A percentile compares a stretch with the other conserved stretches of the same genome.
Evolutionary conservation across 2,329 filamentous ascomycete species (phyloP).

Genomic region (Penicillium sclerotigenum): DNA sequence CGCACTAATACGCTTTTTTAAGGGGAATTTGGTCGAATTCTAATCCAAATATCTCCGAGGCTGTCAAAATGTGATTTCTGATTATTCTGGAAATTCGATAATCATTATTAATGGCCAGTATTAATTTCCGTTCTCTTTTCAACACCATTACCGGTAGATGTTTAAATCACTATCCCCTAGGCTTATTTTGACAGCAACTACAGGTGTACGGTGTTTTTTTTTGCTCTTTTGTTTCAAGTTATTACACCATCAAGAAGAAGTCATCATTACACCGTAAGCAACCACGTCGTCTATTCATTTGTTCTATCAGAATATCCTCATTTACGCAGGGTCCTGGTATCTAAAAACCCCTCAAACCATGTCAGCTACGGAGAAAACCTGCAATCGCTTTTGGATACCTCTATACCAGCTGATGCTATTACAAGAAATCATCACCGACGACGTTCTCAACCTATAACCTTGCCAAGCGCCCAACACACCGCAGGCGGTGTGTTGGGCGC

Average conservation of each 20-base stretch:
- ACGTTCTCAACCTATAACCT: not conserved
- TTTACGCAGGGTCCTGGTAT: not conserved
- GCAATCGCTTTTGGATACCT: not conserved
- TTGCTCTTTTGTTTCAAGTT: too few species aligned
- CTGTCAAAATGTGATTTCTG: not conserved
- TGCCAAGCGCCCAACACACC: too few species aligned
- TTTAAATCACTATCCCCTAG: not conserved
- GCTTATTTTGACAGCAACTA: not conserved
- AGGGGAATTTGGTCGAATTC: not conserved
- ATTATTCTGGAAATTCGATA: not conserved
- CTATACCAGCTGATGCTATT: conserved; percentile 1
- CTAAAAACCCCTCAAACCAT: not conserved
- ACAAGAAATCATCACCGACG: conserved; percentile 3
- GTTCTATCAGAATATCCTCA: not conserved
- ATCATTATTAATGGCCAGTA: not conserved
- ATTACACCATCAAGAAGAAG: too few species aligned
- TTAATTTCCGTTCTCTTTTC: not conserved
- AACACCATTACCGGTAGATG: not conserved
- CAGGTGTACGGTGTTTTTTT: too few species aligned
- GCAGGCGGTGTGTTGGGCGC: too few species aligned
- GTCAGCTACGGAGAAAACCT: not conserved
- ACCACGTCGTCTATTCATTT: too few species aligned
- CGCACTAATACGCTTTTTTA: not conserved
- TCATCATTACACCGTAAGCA: too few species aligned
- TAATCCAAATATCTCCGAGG: not conserved